phyloP scores from a whole-genome alignment of 306 rosid genomes.

The Malus fusca region DNA sequence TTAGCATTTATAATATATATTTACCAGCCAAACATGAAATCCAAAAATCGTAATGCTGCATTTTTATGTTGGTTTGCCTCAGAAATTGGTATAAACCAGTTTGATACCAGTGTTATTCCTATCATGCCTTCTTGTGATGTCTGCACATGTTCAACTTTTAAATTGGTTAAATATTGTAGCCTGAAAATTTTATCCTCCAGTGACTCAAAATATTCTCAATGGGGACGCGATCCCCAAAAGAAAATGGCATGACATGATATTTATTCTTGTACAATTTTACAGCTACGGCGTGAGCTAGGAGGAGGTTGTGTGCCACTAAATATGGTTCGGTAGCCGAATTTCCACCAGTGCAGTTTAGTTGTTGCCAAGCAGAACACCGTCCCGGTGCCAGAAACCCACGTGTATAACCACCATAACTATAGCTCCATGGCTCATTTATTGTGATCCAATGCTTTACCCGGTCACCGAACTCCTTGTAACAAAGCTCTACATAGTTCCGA shows the following conservation, averaged over 20 bases:
- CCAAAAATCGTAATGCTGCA: slow-evolving; percentile 20
- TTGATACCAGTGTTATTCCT: slow-evolving; percentile 14
- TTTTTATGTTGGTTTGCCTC: not conserved
- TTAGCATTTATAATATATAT: too few species aligned
- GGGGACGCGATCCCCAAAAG: not conserved
- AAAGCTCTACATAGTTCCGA: slow-evolving; percentile 43
- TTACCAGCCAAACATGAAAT: slow-evolving; percentile 28
- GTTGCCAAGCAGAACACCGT: slow-evolving; percentile 40
- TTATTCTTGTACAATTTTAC: slow-evolving; percentile 35
- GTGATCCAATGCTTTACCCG: slow-evolving; percentile 63
- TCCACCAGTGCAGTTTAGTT: slow-evolving; percentile 35
- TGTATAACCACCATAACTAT: slow-evolving; percentile 25
- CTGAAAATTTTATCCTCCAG: too few species aligned
- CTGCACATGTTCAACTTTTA: not conserved
- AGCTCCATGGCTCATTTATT: slow-evolving; percentile 40
- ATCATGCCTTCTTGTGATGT: slow-evolving; percentile 17
- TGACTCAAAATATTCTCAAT: not conserved
- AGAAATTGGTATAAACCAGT: slow-evolving; percentile 17
- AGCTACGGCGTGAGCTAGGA: slow-evolving; percentile 59
- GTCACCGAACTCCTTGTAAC: slow-evolving; percentile 49
- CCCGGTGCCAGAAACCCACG: slow-evolving; percentile 17
- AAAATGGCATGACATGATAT: slow-evolving; percentile 17
- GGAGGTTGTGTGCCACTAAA: slow-evolving; percentile 38
- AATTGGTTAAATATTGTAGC: too few species aligned
- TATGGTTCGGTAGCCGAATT: slow-evolving; percentile 56